Conservation (phyloP, 257 asterid species). For the Solanum paucissectum region DNA sequence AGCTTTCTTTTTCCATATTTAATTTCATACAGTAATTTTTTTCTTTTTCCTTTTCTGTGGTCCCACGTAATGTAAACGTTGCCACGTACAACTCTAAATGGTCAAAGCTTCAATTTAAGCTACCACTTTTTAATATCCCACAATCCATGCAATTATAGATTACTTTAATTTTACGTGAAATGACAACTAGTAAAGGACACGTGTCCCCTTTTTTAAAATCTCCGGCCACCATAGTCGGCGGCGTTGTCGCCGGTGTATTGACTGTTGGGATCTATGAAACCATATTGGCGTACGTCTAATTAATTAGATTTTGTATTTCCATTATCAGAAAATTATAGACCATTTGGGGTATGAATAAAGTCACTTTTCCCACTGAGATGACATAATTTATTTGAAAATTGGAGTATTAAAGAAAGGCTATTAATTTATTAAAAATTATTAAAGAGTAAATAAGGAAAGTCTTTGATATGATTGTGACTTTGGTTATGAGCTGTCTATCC, state of each 20-base stretch:
- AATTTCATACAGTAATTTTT: background rate
- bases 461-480: conserved; percentile 6
- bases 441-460: conserved; percentile 5
- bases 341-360: background rate
- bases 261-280: conserved; percentile 46
- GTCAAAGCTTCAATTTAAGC: conserved; percentile 24
- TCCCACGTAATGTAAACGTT: background rate
- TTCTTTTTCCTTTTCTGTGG: conserved; percentile 1
- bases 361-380: conserved; percentile 5
- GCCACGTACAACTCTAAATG: conserved; percentile 24
- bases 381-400: conserved; percentile 5
- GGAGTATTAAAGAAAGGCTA: background rate
- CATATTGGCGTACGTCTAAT: background rate
- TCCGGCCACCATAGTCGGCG: conserved; percentile 38
- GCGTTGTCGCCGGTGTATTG: conserved; percentile 28
- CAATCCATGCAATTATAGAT: conserved; percentile 23
- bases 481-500: conserved; percentile 16
- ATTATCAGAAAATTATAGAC: background rate
- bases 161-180: conserved; percentile 14
- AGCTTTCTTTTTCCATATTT: background rate
- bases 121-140: background rate
- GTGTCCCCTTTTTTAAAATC: conserved; percentile 4
- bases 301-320: background rate
- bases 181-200: conserved; percentile 11
- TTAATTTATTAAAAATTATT: background rate